Evolutionary conservation across 2,329 filamentous ascomycete genomes (phyloP), one percentile per base, ranked within the genome.

Genomic region (Zopfia rhizophila): DNA sequence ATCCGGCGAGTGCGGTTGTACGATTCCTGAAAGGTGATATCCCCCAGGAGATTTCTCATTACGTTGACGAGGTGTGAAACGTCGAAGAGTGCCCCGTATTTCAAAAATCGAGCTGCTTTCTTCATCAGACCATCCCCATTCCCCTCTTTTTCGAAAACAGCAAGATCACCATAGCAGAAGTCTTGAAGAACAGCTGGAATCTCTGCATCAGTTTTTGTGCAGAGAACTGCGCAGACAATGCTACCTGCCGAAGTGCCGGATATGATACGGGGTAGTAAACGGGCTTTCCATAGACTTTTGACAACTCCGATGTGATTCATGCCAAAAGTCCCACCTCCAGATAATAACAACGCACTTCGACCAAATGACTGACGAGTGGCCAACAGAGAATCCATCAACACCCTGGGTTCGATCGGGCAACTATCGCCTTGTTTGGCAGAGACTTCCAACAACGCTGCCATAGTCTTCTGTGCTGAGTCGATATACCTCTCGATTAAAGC

Each of bases 1-100:
- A 97, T 92, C 47, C 91, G 84, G 19, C 91, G 84, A 0, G 92
- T 96, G n/a, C 91, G 87, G 66, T 96, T 96, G 75, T 97, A 97
- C 1, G 91, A 91, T 72, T 97, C 93, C 64, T 93, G 90, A 59
- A 97, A 97, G 0, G 93, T 97, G 61, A 96, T 87, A 60, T 97
- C 90, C 25, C 91, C 91, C 6, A 96, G 80, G 62, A 94, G 77
- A 22, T 80, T 79, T 42, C 84, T 83, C 90, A 97, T 94, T 5
- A 96, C 91, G 33, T 87, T 81, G 2, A 84, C 87, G 36, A 97
- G 75, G 68, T 96, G 86, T 17, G 83, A 82, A 60, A 95, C 95
- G 63, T 97, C 91, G 52, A 92, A 90, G 76, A 93, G 87, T 32
- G 86, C 87, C 1, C 91, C 90, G 58, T 89, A 83, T n/a, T 90